A percentile compares a stretch with the other conserved stretches of the same genome.
Conservation (phyloP, 768 basidiomycete species). For the Piloderma croceum region DNA sequence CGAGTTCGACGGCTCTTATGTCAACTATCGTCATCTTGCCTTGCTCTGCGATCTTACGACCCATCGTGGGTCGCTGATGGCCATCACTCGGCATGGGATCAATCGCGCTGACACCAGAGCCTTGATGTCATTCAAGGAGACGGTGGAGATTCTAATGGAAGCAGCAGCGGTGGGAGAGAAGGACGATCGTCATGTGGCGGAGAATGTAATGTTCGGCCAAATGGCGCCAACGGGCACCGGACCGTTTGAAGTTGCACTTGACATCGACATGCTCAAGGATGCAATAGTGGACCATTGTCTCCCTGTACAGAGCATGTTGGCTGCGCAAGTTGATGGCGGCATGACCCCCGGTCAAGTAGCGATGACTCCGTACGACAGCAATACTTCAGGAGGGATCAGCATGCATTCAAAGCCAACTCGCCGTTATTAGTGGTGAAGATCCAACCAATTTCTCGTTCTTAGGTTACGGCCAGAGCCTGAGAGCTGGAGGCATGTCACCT, state of each 20-base stretch:
- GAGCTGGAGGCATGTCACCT: slow-evolving; percentile 87
- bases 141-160: too few species aligned
- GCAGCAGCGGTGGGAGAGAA: slow-evolving; percentile 98
- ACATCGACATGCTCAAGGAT: slow-evolving; percentile 98
- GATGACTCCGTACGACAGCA: slow-evolving; percentile 95
- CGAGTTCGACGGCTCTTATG: slow-evolving; percentile 98
- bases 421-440: slow-evolving; percentile 76
- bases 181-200: slow-evolving; percentile 98
- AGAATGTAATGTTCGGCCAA: slow-evolving; percentile 98
- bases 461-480: slow-evolving; percentile 84
- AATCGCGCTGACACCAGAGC: slow-evolving; percentile 99
- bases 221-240: slow-evolving; percentile 99
- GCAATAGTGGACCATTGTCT: slow-evolving; percentile 95
- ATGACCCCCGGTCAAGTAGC: slow-evolving; percentile 90
- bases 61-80: slow-evolving; percentile 90
- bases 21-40: slow-evolving; percentile 96
- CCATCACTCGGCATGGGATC: slow-evolving; percentile 98
- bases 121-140: slow-evolving; percentile 99
- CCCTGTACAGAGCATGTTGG: slow-evolving; percentile 76
- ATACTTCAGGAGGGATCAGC: slow-evolving; percentile 79
- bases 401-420: slow-evolving; percentile 74
- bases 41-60: slow-evolving; percentile 99
- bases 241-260: slow-evolving; percentile 90
- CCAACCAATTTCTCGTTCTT: slow-evolving; percentile 66
- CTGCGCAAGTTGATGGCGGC: slow-evolving; percentile 74